Evolutionary conservation across 164 flowering plant species (phyloP).

Genomic region (Pachysandra terminalis): DNA sequence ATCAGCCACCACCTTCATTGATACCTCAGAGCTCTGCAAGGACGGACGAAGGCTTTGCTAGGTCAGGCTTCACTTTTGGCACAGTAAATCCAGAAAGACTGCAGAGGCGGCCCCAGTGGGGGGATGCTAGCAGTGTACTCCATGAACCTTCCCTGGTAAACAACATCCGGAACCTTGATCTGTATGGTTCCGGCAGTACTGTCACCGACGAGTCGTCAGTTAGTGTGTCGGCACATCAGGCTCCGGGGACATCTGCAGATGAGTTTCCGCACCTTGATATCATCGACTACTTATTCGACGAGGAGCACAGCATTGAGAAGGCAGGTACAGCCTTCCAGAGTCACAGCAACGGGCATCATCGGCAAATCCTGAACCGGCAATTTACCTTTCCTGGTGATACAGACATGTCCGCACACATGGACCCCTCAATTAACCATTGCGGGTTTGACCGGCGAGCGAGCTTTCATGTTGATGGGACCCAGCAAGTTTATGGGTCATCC

Average conservation of each 20-base stretch:
- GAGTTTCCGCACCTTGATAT: slow-evolving; percentile 98
- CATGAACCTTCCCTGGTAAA: slow-evolving; percentile 26
- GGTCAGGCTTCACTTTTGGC: slow-evolving; percentile 55
- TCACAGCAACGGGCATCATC: slow-evolving; percentile 34
- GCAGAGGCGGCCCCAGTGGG: slow-evolving; percentile 50
- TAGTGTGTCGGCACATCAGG: slow-evolving; percentile 45
- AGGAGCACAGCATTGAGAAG: slow-evolving; percentile 52
- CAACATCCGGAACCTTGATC: slow-evolving; percentile 31
- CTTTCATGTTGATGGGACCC: slow-evolving; percentile 53
- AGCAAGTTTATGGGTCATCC: slow-evolving; percentile 38
- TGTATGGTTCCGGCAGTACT: slow-evolving; percentile 28
- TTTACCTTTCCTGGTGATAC: slow-evolving; percentile 50
- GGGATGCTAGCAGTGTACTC: slow-evolving; percentile 24
- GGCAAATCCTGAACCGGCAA: slow-evolving; percentile 40
- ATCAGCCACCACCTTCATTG: slow-evolving; percentile 31
- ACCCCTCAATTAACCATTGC: slow-evolving; percentile 42
- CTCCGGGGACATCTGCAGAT: slow-evolving; percentile 46
- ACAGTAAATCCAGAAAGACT: slow-evolving; percentile 36
- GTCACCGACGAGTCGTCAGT: slow-evolving; percentile 34
- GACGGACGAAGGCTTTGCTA: slow-evolving; percentile 31
- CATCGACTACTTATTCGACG: slow-evolving; percentile 84
- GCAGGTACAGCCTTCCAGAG: slow-evolving; percentile 22
- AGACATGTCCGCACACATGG: slow-evolving; percentile 31
- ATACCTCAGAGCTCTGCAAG: slow-evolving; percentile 39
- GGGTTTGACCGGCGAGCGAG: slow-evolving; percentile 38